Percentiles rank a stretch among this genome's conserved stretches.
Conservation (phyloP, 1,284 basidiomycete species). For the Vanrija sp. region DNA sequence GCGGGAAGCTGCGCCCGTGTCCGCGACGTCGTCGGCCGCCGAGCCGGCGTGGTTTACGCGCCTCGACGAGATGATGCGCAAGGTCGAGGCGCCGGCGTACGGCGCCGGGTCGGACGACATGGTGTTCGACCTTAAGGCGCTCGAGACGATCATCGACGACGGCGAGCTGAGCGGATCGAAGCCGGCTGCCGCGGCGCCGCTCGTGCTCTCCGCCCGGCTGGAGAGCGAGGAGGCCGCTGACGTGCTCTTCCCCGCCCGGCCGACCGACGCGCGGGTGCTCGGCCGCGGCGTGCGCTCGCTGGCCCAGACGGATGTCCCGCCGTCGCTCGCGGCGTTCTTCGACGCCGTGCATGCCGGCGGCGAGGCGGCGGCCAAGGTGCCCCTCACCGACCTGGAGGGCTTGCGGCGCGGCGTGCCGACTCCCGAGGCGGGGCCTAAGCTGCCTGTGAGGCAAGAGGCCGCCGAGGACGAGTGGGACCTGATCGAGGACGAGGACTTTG, state of each 20-base stretch:
- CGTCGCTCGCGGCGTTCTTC: constrained; percentile 8
- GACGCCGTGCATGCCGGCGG: constrained; percentile 1
- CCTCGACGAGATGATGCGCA: constrained; percentile 1
- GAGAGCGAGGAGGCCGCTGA: background rate
- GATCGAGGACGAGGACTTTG: background rate
- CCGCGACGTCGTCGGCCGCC: background rate
- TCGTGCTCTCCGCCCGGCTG: background rate
- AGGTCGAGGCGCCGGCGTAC: background rate
- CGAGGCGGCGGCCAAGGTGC: background rate
- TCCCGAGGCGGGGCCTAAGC: background rate
- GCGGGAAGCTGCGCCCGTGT: background rate
- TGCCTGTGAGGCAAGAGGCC: background rate
- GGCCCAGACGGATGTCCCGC: background rate
- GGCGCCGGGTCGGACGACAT: constrained; percentile 3
- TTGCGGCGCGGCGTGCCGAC: constrained; percentile 5
- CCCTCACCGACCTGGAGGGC: constrained; percentile 7
- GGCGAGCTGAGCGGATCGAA: background rate
- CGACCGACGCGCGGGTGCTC: constrained; percentile 8
- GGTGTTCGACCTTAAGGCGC: constrained; percentile 5
- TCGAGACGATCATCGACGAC: constrained; percentile 5
- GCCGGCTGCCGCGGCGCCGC: background rate
- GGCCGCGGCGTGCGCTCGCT: background rate
- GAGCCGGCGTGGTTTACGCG: constrained; percentile 9
- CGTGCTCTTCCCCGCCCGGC: constrained; percentile 12
- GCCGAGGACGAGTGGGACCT: background rate